These are phyloP conservation scores for Rhododendron henanense DNA, from an alignment of 148 eudicot genomes.

Conservation along the genomic window DNA sequence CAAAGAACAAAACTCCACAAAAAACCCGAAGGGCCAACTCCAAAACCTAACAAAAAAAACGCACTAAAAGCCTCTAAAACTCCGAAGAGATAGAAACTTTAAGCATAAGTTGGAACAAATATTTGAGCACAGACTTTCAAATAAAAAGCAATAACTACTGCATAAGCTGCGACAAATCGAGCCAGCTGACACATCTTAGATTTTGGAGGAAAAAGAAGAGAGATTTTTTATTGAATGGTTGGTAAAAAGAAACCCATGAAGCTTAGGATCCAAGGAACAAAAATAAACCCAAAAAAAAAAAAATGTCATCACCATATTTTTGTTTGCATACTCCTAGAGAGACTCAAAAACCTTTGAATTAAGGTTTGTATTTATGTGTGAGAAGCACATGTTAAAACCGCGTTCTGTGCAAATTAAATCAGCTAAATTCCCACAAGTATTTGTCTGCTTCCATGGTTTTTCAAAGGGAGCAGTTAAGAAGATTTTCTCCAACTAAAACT, in stretches of 20 bases:
- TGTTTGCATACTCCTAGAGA: conserved; percentile 44
- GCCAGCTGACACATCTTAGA: not conserved
- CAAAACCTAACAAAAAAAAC: no score
- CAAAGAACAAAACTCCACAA: no score
- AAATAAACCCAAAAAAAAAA: not conserved
- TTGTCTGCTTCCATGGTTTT: conserved; percentile 53
- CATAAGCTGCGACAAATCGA: not conserved
- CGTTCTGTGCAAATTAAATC: conserved; percentile 34
- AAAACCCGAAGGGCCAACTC: no score
- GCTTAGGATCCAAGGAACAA: not conserved
- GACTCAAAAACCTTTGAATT: conserved; percentile 30
- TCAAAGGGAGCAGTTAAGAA: conserved; percentile 58
- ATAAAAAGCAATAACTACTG: not conserved
- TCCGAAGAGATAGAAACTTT: no score
- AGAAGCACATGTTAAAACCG: conserved; percentile 49
- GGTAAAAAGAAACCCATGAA: not conserved
- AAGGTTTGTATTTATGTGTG: conserved; percentile 9
- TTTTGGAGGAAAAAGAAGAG: not conserved
- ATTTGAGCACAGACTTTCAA: no score
- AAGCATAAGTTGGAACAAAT: no score
- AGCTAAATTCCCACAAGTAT: conserved; percentile 20
- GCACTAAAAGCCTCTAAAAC: no score
- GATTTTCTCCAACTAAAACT: conserved; percentile 9
- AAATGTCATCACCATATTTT: conserved; percentile 20
- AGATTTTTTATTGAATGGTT: conserved; percentile 5